These are phyloP conservation scores for Pugionium dolabratum DNA, from an alignment of 345 rosid genomes.

Conservation along the genomic window DNA sequence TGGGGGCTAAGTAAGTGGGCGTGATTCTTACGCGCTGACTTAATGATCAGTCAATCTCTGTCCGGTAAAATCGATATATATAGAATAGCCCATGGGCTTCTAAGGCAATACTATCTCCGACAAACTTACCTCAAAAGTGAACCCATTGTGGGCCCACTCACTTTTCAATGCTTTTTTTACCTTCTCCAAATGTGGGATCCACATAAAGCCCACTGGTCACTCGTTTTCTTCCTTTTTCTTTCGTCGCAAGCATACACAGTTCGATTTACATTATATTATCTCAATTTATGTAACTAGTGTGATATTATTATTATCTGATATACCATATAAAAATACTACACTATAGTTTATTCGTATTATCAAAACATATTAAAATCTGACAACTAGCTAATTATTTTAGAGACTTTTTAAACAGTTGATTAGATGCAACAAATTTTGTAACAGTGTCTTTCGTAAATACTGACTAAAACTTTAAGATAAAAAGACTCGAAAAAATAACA, in stretches of 20 bases:
- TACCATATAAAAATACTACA: too few species aligned
- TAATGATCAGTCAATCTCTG: constrained; percentile 38
- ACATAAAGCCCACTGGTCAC: constrained; percentile 29
- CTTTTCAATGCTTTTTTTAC: constrained; percentile 27
- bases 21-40: constrained; percentile 60
- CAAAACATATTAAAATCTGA: too few species aligned
- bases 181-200: constrained; percentile 39
- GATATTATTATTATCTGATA: too few species aligned
- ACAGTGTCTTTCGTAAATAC: too few species aligned
- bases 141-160: constrained; percentile 30
- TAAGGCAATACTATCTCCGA: constrained; percentile 37
- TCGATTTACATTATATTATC: too few species aligned
- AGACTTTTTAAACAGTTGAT: too few species aligned
- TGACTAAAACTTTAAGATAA: neutral
- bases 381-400: too few species aligned
- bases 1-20: constrained; percentile 47
- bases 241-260: too few species aligned
- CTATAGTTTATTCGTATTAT: too few species aligned
- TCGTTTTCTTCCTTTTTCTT: neutral
- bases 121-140: constrained; percentile 45
- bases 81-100: constrained; percentile 41
- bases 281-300: too few species aligned
- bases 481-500: constrained; percentile 4
- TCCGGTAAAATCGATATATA: constrained; percentile 16
- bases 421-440: too few species aligned